phyloP scores from a whole-genome alignment of 2,329 filamentous ascomycete genomes.

The Cercospora berteroae region DNA sequence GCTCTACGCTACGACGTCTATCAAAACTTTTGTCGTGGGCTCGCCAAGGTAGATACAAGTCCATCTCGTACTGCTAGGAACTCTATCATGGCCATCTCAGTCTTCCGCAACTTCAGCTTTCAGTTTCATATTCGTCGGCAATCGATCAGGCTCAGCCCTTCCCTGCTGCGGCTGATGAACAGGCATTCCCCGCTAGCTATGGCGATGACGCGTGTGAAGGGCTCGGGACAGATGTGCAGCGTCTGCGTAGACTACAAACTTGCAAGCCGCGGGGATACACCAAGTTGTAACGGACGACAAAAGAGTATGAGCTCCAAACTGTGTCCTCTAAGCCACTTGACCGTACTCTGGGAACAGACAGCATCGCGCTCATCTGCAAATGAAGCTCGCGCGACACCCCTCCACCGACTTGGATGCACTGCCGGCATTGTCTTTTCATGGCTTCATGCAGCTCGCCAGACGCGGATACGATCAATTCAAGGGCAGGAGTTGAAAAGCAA shows the following conservation, averaged over 20 bases:
- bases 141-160: not conserved
- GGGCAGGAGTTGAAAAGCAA: not conserved
- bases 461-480: not conserved
- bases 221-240: not conserved
- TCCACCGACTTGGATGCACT: not conserved
- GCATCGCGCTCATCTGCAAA: not conserved
- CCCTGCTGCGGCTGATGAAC: not conserved
- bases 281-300: no score
- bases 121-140: not conserved
- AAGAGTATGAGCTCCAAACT: no score
- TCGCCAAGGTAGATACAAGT: no score
- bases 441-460: not conserved
- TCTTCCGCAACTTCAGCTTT: not conserved
- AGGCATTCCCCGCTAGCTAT: not conserved
- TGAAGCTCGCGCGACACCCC: not conserved
- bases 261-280: no score
- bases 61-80: not conserved
- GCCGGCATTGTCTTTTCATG: not conserved
- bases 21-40: no score
- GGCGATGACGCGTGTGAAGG: not conserved
- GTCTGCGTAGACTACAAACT: not conserved
- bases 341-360: not conserved
- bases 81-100: not conserved
- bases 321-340: not conserved
- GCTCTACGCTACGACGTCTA: not conserved